phyloP scores from a whole-genome alignment of 2,329 filamentous ascomycete species.

The Diaporthe citrichinensis region DNA sequence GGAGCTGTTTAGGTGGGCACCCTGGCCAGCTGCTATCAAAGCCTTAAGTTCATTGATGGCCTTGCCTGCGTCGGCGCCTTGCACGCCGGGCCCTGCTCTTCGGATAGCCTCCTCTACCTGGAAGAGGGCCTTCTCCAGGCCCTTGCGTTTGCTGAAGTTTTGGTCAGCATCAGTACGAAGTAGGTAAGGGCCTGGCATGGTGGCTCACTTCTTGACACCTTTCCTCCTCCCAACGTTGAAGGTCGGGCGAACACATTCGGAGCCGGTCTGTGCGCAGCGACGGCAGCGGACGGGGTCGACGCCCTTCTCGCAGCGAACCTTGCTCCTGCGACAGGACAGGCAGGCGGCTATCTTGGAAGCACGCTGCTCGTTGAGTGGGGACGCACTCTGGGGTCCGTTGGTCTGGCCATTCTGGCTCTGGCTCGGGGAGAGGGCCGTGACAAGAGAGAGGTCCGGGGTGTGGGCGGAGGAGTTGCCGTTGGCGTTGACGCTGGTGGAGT shows the following conservation, averaged over 20 bases:
- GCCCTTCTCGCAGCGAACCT: slow-evolving; percentile 76
- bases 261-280: slow-evolving; percentile 69
- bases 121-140: slow-evolving; percentile 80
- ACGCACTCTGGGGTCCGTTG: slow-evolving; percentile 30
- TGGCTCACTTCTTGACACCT: slow-evolving; percentile 79
- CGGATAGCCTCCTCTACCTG: slow-evolving; percentile 80
- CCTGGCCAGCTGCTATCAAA: slow-evolving; percentile 52
- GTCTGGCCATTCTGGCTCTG: slow-evolving; percentile 35
- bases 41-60: slow-evolving; percentile 60
- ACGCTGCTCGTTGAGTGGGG: slow-evolving; percentile 38
- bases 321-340: slow-evolving; percentile 75
- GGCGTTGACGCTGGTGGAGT: not conserved
- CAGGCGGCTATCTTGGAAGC: slow-evolving; percentile 65
- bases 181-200: not conserved
- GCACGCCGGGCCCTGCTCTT: slow-evolving; percentile 61
- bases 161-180: slow-evolving; percentile 42
- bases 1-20: slow-evolving; percentile 42
- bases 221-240: slow-evolving; percentile 82
- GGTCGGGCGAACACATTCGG: slow-evolving; percentile 78
- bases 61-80: slow-evolving; percentile 60
- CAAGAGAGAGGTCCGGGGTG: slow-evolving; percentile 22
- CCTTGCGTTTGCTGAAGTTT: slow-evolving; percentile 75
- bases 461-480: not conserved
- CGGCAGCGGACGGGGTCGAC: slow-evolving; percentile 68
- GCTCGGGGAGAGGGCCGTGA: slow-evolving; percentile 28